Base-by-base conservation (phyloP, 2,329 filamentous ascomycete species). In the Cordyceps javanica region DNA sequence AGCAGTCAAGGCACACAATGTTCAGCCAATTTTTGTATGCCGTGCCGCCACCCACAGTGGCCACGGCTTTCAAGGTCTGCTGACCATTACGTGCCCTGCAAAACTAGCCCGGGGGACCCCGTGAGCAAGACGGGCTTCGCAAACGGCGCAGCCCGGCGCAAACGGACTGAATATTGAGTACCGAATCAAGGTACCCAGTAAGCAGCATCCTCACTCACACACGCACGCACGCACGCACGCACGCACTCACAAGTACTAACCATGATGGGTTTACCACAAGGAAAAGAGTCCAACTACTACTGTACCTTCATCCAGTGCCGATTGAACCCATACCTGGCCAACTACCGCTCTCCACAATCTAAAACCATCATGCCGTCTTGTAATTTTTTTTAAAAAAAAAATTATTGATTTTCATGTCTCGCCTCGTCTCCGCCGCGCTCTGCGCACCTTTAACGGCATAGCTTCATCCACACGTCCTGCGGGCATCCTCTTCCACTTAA, bases 371-470 rank as follows among this genome's bases (percentile, higher is more conserved):
- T 19, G 21, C n/a, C n/a, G 11, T 49, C 7, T n/a, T n/a, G 36
- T 38, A 9, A 23, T 1, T 21, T 41, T 41, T 41, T n/a, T 41
- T n/a, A n/a, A n/a, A n/a, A n/a, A n/a, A n/a, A n/a, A n/a, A n/a
- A n/a, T n/a, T n/a, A n/a, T n/a, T n/a, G n/a, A n/a, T n/a, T n/a
- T 44, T 26, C 42, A 28, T 50, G 28, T 16, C 26, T 45, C 8
- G n/a, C 21, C 30, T 14, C 11, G 19, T 52, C 23, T 30, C 41
- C 32, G 52, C 21, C 44, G 41, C 49, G 42, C 28, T 26, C 51
- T 55, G 38, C 21, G 44, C 44, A 55, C 57, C 57, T 55, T 55
- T 59, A 59, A 59, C 57, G 57, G 57, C 57, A 59, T 59, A 59
- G 57, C 49, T 48, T 59, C 50, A 53, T 28, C 49, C 42, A 58